These are phyloP conservation scores for Yamadazyma scolyti DNA, from an alignment of 805 yeast genomes.

Conservation along the genomic window DNA sequence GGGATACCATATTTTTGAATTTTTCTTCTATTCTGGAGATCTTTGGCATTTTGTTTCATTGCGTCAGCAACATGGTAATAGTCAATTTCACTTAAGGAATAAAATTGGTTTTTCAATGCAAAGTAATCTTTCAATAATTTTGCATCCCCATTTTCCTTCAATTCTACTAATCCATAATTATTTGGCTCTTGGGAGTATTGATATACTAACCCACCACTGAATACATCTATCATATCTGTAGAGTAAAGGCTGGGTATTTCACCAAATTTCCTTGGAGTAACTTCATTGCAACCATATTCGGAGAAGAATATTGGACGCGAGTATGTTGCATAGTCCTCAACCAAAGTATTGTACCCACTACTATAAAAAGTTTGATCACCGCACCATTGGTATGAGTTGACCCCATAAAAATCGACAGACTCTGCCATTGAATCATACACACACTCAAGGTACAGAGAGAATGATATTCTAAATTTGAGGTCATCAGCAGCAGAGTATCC, in stretches of 20 bases:
- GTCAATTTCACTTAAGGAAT: constrained; percentile 27
- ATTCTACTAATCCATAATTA: constrained; percentile 70
- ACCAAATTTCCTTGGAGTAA: constrained; percentile 72
- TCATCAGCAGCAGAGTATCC: constrained; percentile 98
- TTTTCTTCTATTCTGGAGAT: constrained; percentile 17
- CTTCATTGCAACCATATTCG: constrained; percentile 84
- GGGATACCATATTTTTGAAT: constrained; percentile 18
- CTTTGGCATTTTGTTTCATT: constrained; percentile 21
- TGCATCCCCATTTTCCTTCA: constrained; percentile 39
- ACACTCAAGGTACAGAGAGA: constrained; percentile 80
- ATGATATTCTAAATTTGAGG: constrained; percentile 65
- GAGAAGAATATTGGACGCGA: constrained; percentile 81
- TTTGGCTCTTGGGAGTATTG: constrained; percentile 78
- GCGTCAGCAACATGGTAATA: constrained; percentile 17
- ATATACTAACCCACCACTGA: constrained; percentile 83
- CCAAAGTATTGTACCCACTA: constrained; percentile 66
- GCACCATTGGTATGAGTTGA: constrained; percentile 81
- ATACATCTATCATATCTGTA: constrained; percentile 65
- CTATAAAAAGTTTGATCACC: constrained; percentile 80
- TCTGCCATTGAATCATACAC: constrained; percentile 48
- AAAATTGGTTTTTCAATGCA: constrained; percentile 41
- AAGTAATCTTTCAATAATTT: constrained; percentile 42
- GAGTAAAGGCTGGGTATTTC: constrained; percentile 73
- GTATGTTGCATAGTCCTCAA: constrained; percentile 64
- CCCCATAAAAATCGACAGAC: constrained; percentile 77